A percentile compares a stretch with the other conserved stretches of the same genome.
phyloP scores from a whole-genome alignment of 352 stramenopile genomes.

The Thraustochytrium sp. region DNA sequence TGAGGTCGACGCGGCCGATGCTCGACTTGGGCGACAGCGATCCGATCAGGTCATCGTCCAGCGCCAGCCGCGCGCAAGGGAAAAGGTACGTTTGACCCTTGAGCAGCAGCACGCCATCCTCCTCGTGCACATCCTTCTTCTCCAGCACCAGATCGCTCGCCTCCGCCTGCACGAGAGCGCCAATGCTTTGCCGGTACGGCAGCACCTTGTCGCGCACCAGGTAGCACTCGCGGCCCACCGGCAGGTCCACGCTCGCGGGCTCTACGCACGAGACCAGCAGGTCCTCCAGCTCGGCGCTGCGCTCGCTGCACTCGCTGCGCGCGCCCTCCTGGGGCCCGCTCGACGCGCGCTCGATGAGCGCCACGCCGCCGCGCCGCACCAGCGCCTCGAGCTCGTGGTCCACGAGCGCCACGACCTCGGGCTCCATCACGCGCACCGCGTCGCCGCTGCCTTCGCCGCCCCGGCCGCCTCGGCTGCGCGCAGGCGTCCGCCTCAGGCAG shows the following conservation, averaged over 20 bases:
- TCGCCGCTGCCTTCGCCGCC: too few species aligned
- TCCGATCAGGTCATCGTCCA: not conserved
- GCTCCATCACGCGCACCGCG: too few species aligned
- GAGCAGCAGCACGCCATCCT: not conserved
- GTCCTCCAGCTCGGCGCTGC: not conserved
- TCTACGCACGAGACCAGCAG: not conserved
- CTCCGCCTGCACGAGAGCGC: not conserved
- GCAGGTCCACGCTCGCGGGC: conserved; percentile 26
- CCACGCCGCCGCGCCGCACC: not conserved
- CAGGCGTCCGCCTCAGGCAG: too few species aligned
- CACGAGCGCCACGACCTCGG: not conserved
- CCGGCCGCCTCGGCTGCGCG: too few species aligned
- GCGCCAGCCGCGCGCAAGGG: not conserved
- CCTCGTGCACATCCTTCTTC: not conserved
- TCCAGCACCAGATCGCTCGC: conserved; percentile 27
- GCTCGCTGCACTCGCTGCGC: too few species aligned
- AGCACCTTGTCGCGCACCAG: conserved; percentile 26
- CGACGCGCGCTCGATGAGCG: not conserved
- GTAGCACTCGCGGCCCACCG: not conserved
- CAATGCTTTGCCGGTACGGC: not conserved
- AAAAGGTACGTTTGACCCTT: conserved; percentile 41
- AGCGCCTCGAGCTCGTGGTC: not conserved
- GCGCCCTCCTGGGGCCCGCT: too few species aligned
- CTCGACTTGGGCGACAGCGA: conserved; percentile 36
- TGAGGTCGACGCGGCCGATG: conserved; percentile 37